A percentile compares a stretch with the other conserved stretches of the same genome.
phyloP scores from a whole-genome alignment of 495 filamentous ascomycete species.

The Lindgomyces ingoldianus region DNA sequence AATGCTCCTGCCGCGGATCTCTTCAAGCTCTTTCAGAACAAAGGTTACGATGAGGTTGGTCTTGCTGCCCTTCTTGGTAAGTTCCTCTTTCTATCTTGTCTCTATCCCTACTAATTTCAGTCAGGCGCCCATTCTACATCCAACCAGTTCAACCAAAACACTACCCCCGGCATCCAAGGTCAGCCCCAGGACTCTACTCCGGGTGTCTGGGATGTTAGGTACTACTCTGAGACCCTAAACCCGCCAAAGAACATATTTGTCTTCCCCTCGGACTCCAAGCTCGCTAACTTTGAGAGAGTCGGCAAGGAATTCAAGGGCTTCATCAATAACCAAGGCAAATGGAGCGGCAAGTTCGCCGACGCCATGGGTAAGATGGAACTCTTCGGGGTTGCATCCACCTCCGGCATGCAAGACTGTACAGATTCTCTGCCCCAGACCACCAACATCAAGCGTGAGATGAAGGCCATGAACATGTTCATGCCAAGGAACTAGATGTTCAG shows the following conservation, averaged over 20 bases:
- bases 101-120: not conserved
- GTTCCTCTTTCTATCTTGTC: not conserved
- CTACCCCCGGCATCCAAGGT: too few relatives aligned
- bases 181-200: conserved; percentile 41
- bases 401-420: conserved; percentile 29
- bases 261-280: conserved; percentile 28
- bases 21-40: conserved; percentile 38
- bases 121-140: conserved; percentile 36
- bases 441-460: conserved; percentile 24
- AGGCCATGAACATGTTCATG: conserved; percentile 19
- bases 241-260: conserved; percentile 25
- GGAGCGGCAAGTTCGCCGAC: conserved; percentile 37
- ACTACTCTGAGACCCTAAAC: conserved; percentile 36
- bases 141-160: conserved; percentile 30
- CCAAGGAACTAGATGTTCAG: conserved; percentile 16
- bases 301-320: conserved; percentile 43
- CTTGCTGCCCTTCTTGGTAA: conserved; percentile 40
- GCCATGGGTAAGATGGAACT: conserved; percentile 29
- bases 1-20: conserved; percentile 31
- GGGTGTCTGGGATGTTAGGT: conserved; percentile 43
- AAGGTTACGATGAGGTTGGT: conserved; percentile 38
- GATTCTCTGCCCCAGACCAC: conserved; percentile 32
- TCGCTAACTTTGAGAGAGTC: conserved; percentile 11
- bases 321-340: conserved; percentile 41
- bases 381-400: conserved; percentile 21